Base-by-base conservation (phyloP, 225 moss, liverwort and hornwort genomes). In the Physcomitrellopsis africana region DNA sequence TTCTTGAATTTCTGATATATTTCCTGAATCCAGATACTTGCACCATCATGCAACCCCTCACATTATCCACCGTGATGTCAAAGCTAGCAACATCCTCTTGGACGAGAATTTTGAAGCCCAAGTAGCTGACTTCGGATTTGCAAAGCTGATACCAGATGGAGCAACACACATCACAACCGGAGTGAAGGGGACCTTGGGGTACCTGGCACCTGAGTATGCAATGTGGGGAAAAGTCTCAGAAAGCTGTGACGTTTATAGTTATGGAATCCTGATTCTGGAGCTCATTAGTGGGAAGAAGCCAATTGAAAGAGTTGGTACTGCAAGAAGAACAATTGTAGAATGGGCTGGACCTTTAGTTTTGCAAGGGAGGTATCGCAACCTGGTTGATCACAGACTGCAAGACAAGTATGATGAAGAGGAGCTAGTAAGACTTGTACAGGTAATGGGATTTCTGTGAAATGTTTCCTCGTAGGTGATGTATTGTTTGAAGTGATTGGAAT, bases 191-290 rank as follows among this genome's bases (percentile, higher is more conserved):
- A 95, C 95, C 14, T 51, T 93, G 37, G 97, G 97, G 7, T 99
- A 99, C 75, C 76, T 99, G 29, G 97, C 97, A 3, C 95, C 97
- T 14, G 97, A 99, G 79, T 99, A 95, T 70, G 95, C 95, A n/a
- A 99, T 95, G 97, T 99, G 95, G 93, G 95, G 97, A 42, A 99
- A 95, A 77, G 97, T 95, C 7, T 99, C 97, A n/a, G 97, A 92
- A 63, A 95, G 95, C 69, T 95, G 95, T 76, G 97, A 99, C 76
- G 97, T 99, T 9, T 99, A 99, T 77, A 99, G 97, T 84, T 99
- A 95, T 81, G 97, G 97, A 24, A 99, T 99, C 29, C 78, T 99
- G 29, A 80, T 95, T 44, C 84, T 99, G 66, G 97, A 99, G 85
- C 85, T 99, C 19, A 85, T 99, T 3, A 99, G 93, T 62, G 97